Evolutionary conservation across 257 asterid species (phyloP).

Genomic region (Capsicum rhomboideum): DNA sequence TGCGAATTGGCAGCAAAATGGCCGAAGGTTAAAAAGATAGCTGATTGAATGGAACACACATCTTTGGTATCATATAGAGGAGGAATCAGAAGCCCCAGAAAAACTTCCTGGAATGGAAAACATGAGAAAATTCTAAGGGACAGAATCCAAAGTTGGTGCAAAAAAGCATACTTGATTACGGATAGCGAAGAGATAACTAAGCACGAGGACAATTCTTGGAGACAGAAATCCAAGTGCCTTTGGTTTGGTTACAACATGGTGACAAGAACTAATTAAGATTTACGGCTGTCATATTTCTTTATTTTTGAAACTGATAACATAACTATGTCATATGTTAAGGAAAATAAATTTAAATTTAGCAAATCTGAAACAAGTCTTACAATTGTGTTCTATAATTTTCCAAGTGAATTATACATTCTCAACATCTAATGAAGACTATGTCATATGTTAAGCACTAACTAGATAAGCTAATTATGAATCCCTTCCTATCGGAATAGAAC

Average conservation of each 20-base stretch:
- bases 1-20: too few species aligned
- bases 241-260: background rate
- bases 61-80: too few species aligned
- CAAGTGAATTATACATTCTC: background rate
- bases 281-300: too few species aligned
- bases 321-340: background rate
- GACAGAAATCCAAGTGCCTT: background rate
- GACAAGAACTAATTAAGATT: background rate
- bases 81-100: too few species aligned
- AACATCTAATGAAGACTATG: background rate
- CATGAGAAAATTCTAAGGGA: too few species aligned
- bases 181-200: background rate
- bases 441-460: background rate
- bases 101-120: too few species aligned
- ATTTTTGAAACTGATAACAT: too few species aligned
- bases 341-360: background rate
- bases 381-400: background rate
- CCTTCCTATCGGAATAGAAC: background rate
- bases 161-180: background rate
- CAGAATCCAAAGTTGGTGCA: too few species aligned
- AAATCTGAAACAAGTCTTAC: background rate
- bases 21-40: too few species aligned
- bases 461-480: background rate
- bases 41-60: too few species aligned
- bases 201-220: background rate